A percentile compares a stretch with the other conserved stretches of the same genome.
Evolutionary conservation across 1,139 yeast species (phyloP).

Genomic region (Pichia sp.): DNA sequence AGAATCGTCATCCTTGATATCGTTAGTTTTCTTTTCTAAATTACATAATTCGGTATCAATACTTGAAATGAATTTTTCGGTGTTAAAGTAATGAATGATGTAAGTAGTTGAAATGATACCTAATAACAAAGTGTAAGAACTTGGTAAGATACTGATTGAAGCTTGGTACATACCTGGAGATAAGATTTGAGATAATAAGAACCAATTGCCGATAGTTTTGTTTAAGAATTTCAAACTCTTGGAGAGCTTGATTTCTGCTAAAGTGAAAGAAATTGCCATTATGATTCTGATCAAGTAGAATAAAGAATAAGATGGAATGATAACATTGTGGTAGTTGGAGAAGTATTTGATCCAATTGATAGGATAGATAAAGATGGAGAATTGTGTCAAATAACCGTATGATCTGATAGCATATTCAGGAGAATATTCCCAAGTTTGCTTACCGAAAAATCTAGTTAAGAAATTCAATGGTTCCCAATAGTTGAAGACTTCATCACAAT

Average conservation of each 20-base stretch:
- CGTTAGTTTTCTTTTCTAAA: constrained; percentile 12
- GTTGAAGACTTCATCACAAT: constrained; percentile 86
- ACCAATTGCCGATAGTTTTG: constrained; percentile 53
- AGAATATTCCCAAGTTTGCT: constrained; percentile 96
- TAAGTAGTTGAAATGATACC: constrained; percentile 53
- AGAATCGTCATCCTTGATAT: constrained; percentile 5
- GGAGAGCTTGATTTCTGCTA: constrained; percentile 53
- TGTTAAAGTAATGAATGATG: constrained; percentile 34
- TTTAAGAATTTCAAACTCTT: constrained; percentile 40
- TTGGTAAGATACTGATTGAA: constrained; percentile 79
- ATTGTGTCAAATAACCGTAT: constrained; percentile 71
- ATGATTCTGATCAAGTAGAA: constrained; percentile 57
- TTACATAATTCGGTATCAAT: constrained; percentile 20
- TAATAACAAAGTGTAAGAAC: constrained; percentile 79
- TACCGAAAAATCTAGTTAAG: constrained; percentile 77
- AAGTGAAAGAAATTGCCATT: constrained; percentile 53
- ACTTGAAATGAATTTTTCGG: constrained; percentile 23
- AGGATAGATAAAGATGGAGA: constrained; percentile 42
- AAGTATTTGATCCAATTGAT: constrained; percentile 23
- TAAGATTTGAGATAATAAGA: constrained; percentile 44
- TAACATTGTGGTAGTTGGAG: not conserved
- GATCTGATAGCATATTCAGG: constrained; percentile 89
- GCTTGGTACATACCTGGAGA: constrained; percentile 84
- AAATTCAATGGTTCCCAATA: constrained; percentile 94
- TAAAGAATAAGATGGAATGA: constrained; percentile 36